phyloP scores from a whole-genome alignment of 495 filamentous ascomycete species.

The Penicillium flavigenum region DNA sequence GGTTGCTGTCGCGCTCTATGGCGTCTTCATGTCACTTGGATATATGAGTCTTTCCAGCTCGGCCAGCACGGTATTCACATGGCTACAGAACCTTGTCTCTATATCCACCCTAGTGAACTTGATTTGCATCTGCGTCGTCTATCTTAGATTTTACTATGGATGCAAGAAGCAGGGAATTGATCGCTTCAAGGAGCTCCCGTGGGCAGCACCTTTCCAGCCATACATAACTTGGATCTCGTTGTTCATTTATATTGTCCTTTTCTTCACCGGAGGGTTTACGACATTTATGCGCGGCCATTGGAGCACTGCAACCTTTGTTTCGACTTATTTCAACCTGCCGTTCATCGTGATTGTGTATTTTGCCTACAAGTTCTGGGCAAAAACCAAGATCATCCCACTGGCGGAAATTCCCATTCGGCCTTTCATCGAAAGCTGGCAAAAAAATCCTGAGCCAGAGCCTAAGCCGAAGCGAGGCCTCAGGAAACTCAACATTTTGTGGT shows the following conservation, averaged over 20 bases:
- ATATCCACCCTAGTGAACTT: slow-evolving; percentile 55
- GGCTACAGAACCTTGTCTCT: slow-evolving; percentile 55
- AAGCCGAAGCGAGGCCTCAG: slow-evolving; percentile 16
- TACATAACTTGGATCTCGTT: slow-evolving; percentile 49
- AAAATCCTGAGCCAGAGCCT: slow-evolving; percentile 27
- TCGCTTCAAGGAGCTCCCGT: slow-evolving; percentile 46
- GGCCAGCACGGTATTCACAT: slow-evolving; percentile 56
- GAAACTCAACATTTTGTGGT: slow-evolving; percentile 29
- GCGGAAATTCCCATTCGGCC: slow-evolving; percentile 44
- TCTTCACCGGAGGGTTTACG: slow-evolving; percentile 28
- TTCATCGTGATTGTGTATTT: slow-evolving; percentile 53
- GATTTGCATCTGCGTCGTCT: slow-evolving; percentile 53
- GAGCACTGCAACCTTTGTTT: slow-evolving; percentile 32
- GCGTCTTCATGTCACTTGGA: slow-evolving; percentile 52
- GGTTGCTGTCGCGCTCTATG: slow-evolving; percentile 48
- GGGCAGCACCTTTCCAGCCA: slow-evolving; percentile 51
- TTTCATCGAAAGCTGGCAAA: slow-evolving; percentile 24
- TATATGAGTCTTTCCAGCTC: slow-evolving; percentile 55
- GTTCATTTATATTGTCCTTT: slow-evolving; percentile 47
- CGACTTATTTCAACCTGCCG: slow-evolving; percentile 49
- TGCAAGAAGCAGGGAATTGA: slow-evolving; percentile 48
- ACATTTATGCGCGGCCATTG: slow-evolving; percentile 54
- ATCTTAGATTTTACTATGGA: slow-evolving; percentile 56
- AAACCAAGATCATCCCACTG: slow-evolving; percentile 53
- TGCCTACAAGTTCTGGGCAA: slow-evolving; percentile 54